Percentiles rank a stretch among this genome's conserved stretches.
Evolutionary conservation across 2,329 filamentous ascomycete genomes (phyloP).

Genomic region (Zasmidium angulare): DNA sequence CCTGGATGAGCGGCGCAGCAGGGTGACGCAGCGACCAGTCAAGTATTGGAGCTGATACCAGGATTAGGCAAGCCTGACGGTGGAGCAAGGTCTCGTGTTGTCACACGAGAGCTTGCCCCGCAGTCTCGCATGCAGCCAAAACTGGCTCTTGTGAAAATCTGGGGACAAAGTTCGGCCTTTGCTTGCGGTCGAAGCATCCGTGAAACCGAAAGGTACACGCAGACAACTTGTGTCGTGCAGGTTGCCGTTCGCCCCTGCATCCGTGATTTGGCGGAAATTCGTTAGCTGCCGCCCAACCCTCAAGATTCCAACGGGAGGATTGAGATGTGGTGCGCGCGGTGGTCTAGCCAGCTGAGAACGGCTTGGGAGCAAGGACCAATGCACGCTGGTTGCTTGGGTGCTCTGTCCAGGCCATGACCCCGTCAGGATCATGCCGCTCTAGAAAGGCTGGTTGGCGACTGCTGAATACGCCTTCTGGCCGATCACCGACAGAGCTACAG

Average conservation of each 20-base stretch:
- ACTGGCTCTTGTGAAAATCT: constrained; percentile 2
- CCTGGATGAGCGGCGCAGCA: constrained; percentile 4
- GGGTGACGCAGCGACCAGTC: constrained; percentile 3
- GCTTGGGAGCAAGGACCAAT: constrained; percentile 6
- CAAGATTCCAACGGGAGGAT: constrained; percentile 8
- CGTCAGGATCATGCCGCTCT: constrained; percentile 16
- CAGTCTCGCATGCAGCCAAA: constrained; percentile 1
- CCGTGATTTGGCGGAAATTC: neutral
- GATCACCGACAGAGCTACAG: constrained; percentile 12
- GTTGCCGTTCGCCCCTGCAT: constrained; percentile 9
- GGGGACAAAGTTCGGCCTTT: constrained; percentile 4
- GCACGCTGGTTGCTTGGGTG: constrained; percentile 13
- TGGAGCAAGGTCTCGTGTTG: neutral
- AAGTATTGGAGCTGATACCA: constrained; percentile 3
- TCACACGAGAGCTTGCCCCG: constrained; percentile 17
- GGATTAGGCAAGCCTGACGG: constrained; percentile 4
- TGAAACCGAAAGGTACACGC: constrained; percentile 10
- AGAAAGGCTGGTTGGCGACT: constrained; percentile 11
- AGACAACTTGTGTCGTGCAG: constrained; percentile 9
- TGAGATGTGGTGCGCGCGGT: constrained; percentile 4
- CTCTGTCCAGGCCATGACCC: constrained; percentile 11
- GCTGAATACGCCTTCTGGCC: constrained; percentile 19
- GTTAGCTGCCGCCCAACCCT: neutral
- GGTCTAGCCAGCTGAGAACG: constrained; percentile 5
- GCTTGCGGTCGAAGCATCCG: constrained; percentile 3